Conservation (phyloP, 768 basidiomycete genomes). For the Paxillus involutus region DNA sequence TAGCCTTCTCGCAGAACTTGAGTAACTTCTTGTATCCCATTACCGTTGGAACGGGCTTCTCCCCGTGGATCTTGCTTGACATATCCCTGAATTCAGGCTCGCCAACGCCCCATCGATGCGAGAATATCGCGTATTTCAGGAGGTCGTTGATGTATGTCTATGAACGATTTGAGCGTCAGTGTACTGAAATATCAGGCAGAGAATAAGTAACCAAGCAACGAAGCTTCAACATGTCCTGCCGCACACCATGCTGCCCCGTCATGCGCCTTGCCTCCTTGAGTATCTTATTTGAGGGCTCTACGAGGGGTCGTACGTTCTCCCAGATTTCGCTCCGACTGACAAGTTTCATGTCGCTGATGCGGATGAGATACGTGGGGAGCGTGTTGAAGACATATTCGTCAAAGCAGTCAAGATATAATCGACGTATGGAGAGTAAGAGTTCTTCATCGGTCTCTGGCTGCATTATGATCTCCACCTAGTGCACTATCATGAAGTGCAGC, state of each 20-base stretch:
- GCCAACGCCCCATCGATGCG: conserved; percentile 26
- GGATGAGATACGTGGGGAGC: conserved; percentile 24
- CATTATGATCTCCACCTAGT: too few species aligned
- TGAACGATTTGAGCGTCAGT: conserved; percentile 12
- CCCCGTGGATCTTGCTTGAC: conserved; percentile 10
- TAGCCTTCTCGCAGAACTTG: conserved; percentile 28
- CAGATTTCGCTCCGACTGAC: conserved; percentile 19
- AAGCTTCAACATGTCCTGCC: too few species aligned
- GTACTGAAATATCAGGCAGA: background rate
- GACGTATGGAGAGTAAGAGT: too few species aligned
- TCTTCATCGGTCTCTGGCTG: background rate
- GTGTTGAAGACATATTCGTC: conserved; percentile 23
- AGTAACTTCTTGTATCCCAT: conserved; percentile 25
- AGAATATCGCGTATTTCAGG: conserved; percentile 25
- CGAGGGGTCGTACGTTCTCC: conserved; percentile 18
- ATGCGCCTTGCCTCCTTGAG: conserved; percentile 15
- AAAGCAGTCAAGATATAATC: background rate
- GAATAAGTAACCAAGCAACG: too few species aligned
- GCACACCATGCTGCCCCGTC: too few species aligned
- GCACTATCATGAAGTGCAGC: too few species aligned
- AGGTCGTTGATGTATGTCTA: conserved; percentile 14
- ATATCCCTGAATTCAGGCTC: conserved; percentile 25
- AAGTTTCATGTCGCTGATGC: conserved; percentile 20
- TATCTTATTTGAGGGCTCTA: conserved; percentile 19
- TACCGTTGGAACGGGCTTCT: conserved; percentile 13